Conservation (phyloP, 2,329 filamentous ascomycete species). For the Talaromyces albobiverticillius region DNA sequence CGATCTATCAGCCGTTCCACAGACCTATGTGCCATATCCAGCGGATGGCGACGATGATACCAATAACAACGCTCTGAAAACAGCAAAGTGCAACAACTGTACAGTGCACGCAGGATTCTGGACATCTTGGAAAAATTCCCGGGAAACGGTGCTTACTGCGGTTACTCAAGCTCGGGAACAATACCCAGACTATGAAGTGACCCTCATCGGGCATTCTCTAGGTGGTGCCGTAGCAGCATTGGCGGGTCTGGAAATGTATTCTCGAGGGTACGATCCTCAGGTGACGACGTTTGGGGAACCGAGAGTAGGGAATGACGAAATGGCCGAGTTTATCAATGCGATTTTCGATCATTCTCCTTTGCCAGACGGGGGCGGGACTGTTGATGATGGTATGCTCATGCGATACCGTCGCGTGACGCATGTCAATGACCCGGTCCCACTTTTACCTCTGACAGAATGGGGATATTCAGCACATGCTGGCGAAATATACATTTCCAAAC, state of each 20-base stretch:
- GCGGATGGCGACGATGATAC: slow-evolving; percentile 40
- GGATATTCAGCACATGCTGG: slow-evolving; percentile 81
- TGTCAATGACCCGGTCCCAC: slow-evolving; percentile 78
- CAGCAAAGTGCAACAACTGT: slow-evolving; percentile 72
- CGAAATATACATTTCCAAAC: slow-evolving; percentile 80
- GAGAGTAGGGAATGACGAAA: slow-evolving; percentile 53
- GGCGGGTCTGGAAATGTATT: slow-evolving; percentile 76
- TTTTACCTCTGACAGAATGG: slow-evolving; percentile 84
- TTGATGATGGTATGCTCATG: slow-evolving; percentile 16
- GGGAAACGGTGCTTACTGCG: slow-evolving; percentile 64
- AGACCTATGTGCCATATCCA: slow-evolving; percentile 88
- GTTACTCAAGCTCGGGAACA: slow-evolving; percentile 58
- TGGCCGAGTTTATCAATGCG: slow-evolving; percentile 54
- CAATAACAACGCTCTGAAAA: slow-evolving; percentile 27
- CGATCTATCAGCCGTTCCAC: slow-evolving; percentile 84
- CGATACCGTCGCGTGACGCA: slow-evolving; percentile 80
- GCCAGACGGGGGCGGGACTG: neutral
- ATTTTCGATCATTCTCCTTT: slow-evolving; percentile 43
- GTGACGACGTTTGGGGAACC: slow-evolving; percentile 96
- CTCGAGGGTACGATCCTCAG: slow-evolving; percentile 69
- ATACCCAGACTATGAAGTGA: slow-evolving; percentile 70
- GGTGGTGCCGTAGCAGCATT: slow-evolving; percentile 89
- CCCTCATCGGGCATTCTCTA: slow-evolving; percentile 84
- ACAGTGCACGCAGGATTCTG: slow-evolving; percentile 92
- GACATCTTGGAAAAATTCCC: slow-evolving; percentile 75